These are phyloP conservation scores for Zymoseptoria passerinii DNA, from an alignment of 2,329 filamentous ascomycete genomes.

Conservation along the genomic window DNA sequence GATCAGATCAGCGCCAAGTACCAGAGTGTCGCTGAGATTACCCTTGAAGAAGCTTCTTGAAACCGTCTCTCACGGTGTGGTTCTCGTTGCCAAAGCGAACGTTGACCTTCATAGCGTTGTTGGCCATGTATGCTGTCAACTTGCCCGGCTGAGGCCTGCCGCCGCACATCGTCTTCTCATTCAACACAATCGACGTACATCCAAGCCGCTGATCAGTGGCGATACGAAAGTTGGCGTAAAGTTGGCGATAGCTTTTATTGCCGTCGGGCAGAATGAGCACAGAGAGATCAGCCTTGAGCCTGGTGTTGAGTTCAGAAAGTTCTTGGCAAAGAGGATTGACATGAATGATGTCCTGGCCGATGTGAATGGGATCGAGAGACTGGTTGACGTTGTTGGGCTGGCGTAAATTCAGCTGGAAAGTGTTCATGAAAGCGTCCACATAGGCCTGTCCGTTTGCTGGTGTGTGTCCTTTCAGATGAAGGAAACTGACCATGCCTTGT, in stretches of 20 bases:
- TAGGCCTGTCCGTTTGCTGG: neutral
- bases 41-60: neutral
- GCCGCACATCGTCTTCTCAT: no score
- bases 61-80: neutral
- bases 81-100: neutral
- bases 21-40: constrained; percentile 6
- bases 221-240: neutral
- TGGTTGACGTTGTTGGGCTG: neutral
- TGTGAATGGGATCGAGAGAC: no score
- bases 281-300: neutral
- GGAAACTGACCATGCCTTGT: no score
- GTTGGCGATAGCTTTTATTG: neutral
- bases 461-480: no score
- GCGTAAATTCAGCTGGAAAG: neutral
- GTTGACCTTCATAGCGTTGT: neutral
- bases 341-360: no score
- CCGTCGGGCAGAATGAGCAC: neutral
- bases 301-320: no score
- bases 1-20: constrained; percentile 2
- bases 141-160: neutral
- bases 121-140: neutral
- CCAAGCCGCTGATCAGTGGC: neutral
- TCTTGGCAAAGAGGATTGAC: no score
- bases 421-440: neutral
- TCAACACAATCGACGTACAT: neutral